A percentile compares a stretch with the other conserved stretches of the same genome.
phyloP scores from a whole-genome alignment of 768 basidiomycete genomes.

The Trametes elegans region DNA sequence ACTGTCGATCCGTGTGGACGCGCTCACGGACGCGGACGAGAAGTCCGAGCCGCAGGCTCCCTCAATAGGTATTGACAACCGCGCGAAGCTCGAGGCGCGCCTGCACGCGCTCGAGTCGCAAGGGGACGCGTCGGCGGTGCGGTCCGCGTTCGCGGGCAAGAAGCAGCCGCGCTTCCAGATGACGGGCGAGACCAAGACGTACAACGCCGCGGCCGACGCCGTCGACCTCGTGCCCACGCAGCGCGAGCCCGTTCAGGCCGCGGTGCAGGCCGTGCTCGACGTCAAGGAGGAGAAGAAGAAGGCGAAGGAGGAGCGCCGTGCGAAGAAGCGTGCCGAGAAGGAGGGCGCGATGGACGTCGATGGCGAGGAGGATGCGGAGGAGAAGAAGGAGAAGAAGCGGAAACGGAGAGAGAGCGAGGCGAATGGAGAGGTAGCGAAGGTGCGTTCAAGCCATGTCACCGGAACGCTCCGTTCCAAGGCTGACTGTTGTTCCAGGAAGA shows the following conservation, averaged over 20 bases:
- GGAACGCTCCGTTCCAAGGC: too few relatives aligned
- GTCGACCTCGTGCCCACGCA: constrained; percentile 85
- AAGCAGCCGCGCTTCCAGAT: constrained; percentile 75
- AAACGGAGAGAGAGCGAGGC: constrained; percentile 60
- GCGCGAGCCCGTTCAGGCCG: constrained; percentile 72
- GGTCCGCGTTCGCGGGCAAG: constrained; percentile 37
- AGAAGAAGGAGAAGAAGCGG: constrained; percentile 39
- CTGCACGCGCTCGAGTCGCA: constrained; percentile 86
- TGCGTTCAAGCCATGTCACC: too few relatives aligned
- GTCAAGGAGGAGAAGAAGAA: constrained; percentile 86
- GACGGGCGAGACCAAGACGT: constrained; percentile 73
- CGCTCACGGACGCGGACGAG: constrained; percentile 87
- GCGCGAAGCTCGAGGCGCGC: constrained; percentile 93
- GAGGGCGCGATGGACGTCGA: constrained; percentile 34
- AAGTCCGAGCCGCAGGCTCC: constrained; percentile 83
- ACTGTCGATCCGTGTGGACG: constrained; percentile 96
- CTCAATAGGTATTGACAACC: constrained; percentile 89
- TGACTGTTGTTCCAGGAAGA: constrained; percentile 40
- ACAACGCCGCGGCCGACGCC: constrained; percentile 84
- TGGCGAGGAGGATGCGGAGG: constrained; percentile 46
- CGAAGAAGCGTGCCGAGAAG: constrained; percentile 57
- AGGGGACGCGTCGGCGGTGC: constrained; percentile 67
- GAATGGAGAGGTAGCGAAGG: constrained; percentile 42
- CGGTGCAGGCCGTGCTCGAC: constrained; percentile 71
- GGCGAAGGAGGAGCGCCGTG: constrained; percentile 74